A percentile compares a stretch with the other conserved stretches of the same genome.
These are phyloP conservation scores for Xylariaceae sp. DNA, from an alignment of 2,329 filamentous ascomycete genomes.

Conservation along the genomic window DNA sequence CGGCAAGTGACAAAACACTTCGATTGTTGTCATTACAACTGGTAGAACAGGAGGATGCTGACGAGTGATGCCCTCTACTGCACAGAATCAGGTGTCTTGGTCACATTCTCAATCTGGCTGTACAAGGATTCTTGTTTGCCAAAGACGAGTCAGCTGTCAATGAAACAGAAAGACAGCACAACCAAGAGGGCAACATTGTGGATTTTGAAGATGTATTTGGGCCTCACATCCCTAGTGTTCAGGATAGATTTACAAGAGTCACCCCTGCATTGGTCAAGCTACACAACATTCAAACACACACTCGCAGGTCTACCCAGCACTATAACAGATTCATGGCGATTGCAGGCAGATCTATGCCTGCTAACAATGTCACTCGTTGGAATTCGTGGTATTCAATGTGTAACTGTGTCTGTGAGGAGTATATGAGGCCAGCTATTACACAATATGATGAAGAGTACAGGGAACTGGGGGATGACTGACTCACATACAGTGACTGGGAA, in stretches of 20 bases:
- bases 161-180: not conserved
- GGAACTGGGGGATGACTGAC: no score
- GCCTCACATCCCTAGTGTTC: not conserved
- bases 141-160: not conserved
- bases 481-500: no score
- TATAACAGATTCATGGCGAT: not conserved
- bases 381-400: not conserved
- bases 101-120: not conserved
- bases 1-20: not conserved
- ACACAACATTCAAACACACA: not conserved
- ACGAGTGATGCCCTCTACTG: not conserved
- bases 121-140: not conserved
- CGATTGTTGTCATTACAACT: not conserved
- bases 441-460: no score
- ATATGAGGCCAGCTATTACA: no score
- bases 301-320: not conserved
- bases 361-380: not conserved
- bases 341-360: not conserved
- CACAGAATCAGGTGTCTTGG: not conserved
- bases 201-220: not conserved
- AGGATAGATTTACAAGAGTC: not conserved
- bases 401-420: not conserved
- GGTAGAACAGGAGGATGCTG: not conserved
- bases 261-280: not conserved
- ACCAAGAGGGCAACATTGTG: not conserved